Evolutionary conservation across 768 basidiomycete species (phyloP).

Genomic region (Candolleomyces aberdarensis): DNA sequence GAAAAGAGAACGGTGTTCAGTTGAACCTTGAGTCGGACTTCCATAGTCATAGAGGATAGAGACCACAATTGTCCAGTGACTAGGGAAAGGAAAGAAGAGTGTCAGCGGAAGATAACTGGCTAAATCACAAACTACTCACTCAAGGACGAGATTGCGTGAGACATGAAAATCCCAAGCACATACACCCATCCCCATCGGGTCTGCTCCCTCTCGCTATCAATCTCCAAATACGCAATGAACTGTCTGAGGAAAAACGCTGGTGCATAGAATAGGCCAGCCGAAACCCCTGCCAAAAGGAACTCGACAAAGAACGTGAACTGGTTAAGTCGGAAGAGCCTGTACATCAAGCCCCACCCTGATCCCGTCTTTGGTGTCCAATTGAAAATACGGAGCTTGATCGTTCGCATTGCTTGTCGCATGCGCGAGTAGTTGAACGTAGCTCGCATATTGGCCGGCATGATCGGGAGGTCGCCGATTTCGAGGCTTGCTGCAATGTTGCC

Average conservation of each 20-base stretch:
- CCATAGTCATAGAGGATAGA: slow-evolving; percentile 61
- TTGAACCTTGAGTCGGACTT: slow-evolving; percentile 69
- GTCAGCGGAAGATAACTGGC: background rate
- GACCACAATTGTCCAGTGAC: slow-evolving; percentile 73
- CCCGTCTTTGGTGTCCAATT: slow-evolving; percentile 60
- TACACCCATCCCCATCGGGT: slow-evolving; percentile 75
- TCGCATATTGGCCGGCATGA: slow-evolving; percentile 74
- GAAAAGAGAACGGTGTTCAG: slow-evolving; percentile 82
- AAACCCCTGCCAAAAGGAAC: slow-evolving; percentile 47
- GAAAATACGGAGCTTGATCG: slow-evolving; percentile 47
- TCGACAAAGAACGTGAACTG: slow-evolving; percentile 34
- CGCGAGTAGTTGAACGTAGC: slow-evolving; percentile 54
- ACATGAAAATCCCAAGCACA: slow-evolving; percentile 32
- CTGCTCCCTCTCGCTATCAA: slow-evolving; percentile 52
- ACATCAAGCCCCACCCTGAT: slow-evolving; percentile 62
- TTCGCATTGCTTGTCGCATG: slow-evolving; percentile 59
- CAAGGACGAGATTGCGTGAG: slow-evolving; percentile 30
- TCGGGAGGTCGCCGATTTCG: slow-evolving; percentile 86
- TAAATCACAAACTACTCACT: slow-evolving; percentile 19
- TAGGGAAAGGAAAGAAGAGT: slow-evolving; percentile 15
- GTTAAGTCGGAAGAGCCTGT: slow-evolving; percentile 60
- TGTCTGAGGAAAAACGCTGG: slow-evolving; percentile 58
- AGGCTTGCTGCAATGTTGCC: slow-evolving; percentile 71
- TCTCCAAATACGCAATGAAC: slow-evolving; percentile 64
- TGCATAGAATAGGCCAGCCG: slow-evolving; percentile 68